phyloP scores from a whole-genome alignment of 345 rosid genomes.

The Dipteronia dyeriana region DNA sequence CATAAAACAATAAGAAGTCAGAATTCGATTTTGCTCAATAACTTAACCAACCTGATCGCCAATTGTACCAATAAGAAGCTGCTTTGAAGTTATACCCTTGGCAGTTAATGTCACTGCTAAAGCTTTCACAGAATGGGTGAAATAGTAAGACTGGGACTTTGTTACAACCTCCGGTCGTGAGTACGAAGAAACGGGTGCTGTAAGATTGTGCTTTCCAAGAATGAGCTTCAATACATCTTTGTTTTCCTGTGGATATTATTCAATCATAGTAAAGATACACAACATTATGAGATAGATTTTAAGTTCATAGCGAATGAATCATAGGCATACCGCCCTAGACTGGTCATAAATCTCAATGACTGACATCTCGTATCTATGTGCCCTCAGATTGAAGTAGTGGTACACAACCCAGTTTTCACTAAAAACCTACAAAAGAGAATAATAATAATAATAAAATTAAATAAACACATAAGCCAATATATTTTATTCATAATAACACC shows the following conservation, averaged over 20 bases:
- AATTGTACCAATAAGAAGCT: slow-evolving; percentile 92
- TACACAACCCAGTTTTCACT: slow-evolving; percentile 99
- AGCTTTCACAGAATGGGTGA: slow-evolving; percentile 84
- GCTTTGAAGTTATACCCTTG: slow-evolving; percentile 98
- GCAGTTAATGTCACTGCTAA: slow-evolving; percentile 89
- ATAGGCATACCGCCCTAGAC: slow-evolving; percentile 83
- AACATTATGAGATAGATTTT: not conserved
- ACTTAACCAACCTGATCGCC: slow-evolving; percentile 71
- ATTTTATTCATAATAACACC: slow-evolving; percentile 11
- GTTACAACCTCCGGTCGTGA: slow-evolving; percentile 87
- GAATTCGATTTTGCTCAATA: slow-evolving; percentile 7
- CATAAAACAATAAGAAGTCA: not conserved
- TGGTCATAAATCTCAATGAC: slow-evolving; percentile 94
- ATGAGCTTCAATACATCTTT: slow-evolving; percentile 91
- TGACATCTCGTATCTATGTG: slow-evolving; percentile 96
- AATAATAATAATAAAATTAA: not conserved
- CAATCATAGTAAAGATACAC: slow-evolving; percentile 13
- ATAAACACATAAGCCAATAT: slow-evolving; percentile 26
- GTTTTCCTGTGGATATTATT: slow-evolving; percentile 70
- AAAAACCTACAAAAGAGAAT: slow-evolving; percentile 59
- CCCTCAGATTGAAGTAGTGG: slow-evolving; percentile 97
- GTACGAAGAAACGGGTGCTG: slow-evolving; percentile 76
- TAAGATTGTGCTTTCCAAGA: slow-evolving; percentile 94
- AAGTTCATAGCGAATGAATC: not conserved
- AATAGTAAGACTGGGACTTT: slow-evolving; percentile 92